These are phyloP conservation scores for Furcasterigmium sp. DNA, from an alignment of 2,329 filamentous ascomycete genomes.

Conservation along the genomic window DNA sequence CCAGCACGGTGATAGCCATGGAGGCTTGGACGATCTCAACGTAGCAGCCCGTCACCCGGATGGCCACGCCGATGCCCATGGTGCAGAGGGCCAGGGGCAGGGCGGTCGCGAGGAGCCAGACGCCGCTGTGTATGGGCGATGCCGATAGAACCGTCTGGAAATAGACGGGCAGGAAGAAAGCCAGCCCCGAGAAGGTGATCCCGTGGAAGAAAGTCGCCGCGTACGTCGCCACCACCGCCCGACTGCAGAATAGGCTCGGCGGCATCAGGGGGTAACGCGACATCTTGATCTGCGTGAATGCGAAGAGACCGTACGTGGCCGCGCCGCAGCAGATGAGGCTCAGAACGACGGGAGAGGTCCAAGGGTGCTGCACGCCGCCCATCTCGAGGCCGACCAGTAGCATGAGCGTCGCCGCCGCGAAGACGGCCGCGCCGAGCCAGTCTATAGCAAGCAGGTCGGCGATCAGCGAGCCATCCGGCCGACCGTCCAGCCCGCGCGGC, in stretches of 20 bases:
- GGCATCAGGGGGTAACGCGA: slow-evolving; percentile 78
- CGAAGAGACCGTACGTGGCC: slow-evolving; percentile 58
- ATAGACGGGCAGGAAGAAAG: slow-evolving; percentile 81
- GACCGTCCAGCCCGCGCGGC: slow-evolving; percentile 47
- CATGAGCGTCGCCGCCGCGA: slow-evolving; percentile 79
- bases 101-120: slow-evolving; percentile 68
- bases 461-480: background rate
- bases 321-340: slow-evolving; percentile 73
- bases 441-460: slow-evolving; percentile 60
- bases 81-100: slow-evolving; percentile 62
- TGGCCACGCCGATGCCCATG: slow-evolving; percentile 48
- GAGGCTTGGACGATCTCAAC: slow-evolving; percentile 54
- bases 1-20: slow-evolving; percentile 55
- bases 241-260: slow-evolving; percentile 59
- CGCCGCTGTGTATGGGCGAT: slow-evolving; percentile 64
- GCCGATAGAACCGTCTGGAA: slow-evolving; percentile 72
- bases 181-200: slow-evolving; percentile 69
- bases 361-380: slow-evolving; percentile 70
- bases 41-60: slow-evolving; percentile 63
- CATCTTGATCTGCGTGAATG: slow-evolving; percentile 66
- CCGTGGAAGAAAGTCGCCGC: slow-evolving; percentile 67
- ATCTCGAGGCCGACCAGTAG: slow-evolving; percentile 81
- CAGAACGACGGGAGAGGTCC: slow-evolving; percentile 69
- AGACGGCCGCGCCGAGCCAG: slow-evolving; percentile 49
- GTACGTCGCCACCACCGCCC: slow-evolving; percentile 62